A percentile compares a stretch with the other conserved stretches of the same genome.
Evolutionary conservation across 1,284 basidiomycete genomes (phyloP).

Genomic region (Leccinum fuscescens): DNA sequence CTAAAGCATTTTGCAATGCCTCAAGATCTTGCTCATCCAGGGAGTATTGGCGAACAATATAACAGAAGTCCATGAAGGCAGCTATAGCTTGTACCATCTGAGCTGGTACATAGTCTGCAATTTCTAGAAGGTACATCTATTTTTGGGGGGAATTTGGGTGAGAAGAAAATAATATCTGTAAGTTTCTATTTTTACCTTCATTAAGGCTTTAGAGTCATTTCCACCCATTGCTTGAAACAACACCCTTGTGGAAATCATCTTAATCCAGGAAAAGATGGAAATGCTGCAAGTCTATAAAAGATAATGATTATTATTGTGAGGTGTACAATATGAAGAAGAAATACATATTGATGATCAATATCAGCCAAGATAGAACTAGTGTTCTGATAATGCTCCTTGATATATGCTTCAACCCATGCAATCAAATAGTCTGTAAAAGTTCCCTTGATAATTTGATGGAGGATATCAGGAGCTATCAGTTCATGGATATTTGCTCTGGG

Average conservation of each 20-base stretch:
- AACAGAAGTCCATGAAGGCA: conserved; percentile 14
- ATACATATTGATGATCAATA: neutral
- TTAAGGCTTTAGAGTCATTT: neutral
- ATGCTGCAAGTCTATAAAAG: neutral
- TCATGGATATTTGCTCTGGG: neutral
- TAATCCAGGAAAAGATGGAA: neutral
- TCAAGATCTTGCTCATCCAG: neutral
- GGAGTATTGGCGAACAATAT: neutral
- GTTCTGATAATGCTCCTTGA: neutral
- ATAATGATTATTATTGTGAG: neutral
- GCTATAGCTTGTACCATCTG: conserved; percentile 9
- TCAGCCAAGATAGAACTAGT: neutral
- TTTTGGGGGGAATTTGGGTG: neutral
- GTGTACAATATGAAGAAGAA: too few species aligned
- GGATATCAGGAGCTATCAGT: neutral
- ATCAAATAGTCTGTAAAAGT: neutral
- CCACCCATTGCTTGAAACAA: neutral
- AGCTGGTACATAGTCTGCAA: conserved; percentile 12
- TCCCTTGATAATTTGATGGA: neutral
- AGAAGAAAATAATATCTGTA: neutral
- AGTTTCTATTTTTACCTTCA: neutral
- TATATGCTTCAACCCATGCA: neutral
- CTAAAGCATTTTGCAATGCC: neutral
- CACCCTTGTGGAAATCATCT: neutral
- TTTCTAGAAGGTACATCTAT: conserved; percentile 10